Evolutionary conservation across 176 grass and related monocot genomes (phyloP), one percentile per base, ranked within the genome.

Genomic region (Oryza glumipatula): DNA sequence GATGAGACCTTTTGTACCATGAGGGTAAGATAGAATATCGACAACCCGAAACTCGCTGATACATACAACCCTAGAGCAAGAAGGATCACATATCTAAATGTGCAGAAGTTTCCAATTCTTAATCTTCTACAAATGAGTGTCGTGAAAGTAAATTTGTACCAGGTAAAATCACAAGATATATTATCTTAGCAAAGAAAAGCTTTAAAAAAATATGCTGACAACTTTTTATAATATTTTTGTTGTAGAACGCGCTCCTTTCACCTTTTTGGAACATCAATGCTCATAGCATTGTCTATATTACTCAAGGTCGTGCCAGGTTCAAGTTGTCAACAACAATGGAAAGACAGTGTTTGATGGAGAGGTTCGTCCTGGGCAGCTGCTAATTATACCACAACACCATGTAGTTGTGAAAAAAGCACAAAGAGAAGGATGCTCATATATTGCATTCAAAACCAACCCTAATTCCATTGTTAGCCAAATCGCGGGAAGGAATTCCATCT

Each of bases 51-150:
- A 52, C 71, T 66, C 1, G 84, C 88, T 23, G 79, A 86, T 43
- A 24, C 75, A 39, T 90, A 86, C 84, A 86, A 86, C 61, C 79
- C 78, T 2, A 65, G 54, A 73, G 65, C 24, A 41, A 70, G 84
- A 63, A 78, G 88, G 73, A 52, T 86, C 44, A 70, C 88, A 64
- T 15, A 49, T 14, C 65, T 86, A 8, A 86, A 86, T 17, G 81
- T 24, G 17, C 83, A 90, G 21, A 90, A 90, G 65, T 84, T 90
- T n/a, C 88, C 72, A 0, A 82, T 82, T 64, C 72, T 90, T 19
- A 82, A 86, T 23, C 9, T 90, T 4, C 6, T 90, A 9, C 72
- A 90, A 16, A 90, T 90, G 83, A 86, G 88, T 65, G 70, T 78
- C 2, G 45, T 15, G 17, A 86, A 84, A 65, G 88, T 77, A 67